Conservation (phyloP, 108 stramenopile genomes). For the Cyclotella kingstonii region DNA sequence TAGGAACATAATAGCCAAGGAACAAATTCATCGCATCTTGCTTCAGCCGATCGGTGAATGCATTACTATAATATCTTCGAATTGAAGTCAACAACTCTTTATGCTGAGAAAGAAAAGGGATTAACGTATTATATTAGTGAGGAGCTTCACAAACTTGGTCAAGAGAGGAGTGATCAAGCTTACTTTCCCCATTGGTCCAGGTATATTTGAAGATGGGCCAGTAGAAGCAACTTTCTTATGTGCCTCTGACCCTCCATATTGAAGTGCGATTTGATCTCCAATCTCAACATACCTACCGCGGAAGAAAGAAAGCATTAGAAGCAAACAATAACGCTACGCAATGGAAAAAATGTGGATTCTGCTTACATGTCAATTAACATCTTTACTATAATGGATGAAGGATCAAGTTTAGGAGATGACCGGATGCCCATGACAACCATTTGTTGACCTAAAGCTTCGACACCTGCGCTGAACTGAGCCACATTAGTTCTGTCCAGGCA, state of each 20-base stretch:
- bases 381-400: constrained; percentile 83
- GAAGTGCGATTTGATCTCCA: constrained; percentile 95
- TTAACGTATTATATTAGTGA: background rate
- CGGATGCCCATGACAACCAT: constrained; percentile 95
- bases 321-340: too few relatives aligned
- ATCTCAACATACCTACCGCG: constrained; percentile 81
- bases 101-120: constrained; percentile 41
- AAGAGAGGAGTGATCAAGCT: constrained; percentile 1
- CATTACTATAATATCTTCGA: constrained; percentile 95
- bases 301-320: too few relatives aligned
- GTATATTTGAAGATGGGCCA: constrained; percentile 63
- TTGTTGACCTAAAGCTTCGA: constrained; percentile 89
- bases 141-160: background rate
- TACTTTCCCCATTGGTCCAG: constrained; percentile 79
- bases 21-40: constrained; percentile 99
- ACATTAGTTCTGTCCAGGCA: constrained; percentile 98
- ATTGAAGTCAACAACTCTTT: constrained; percentile 96
- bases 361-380: constrained; percentile 92
- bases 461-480: constrained; percentile 94
- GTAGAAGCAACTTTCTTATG: constrained; percentile 91
- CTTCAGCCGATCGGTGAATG: constrained; percentile 95
- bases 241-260: constrained; percentile 98
- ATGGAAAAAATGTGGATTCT: too few relatives aligned
- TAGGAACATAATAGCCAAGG: constrained; percentile 88
- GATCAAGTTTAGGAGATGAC: constrained; percentile 70